Base-by-base conservation (phyloP, 2,329 filamentous ascomycete genomes). In the Fusarium redolens region DNA sequence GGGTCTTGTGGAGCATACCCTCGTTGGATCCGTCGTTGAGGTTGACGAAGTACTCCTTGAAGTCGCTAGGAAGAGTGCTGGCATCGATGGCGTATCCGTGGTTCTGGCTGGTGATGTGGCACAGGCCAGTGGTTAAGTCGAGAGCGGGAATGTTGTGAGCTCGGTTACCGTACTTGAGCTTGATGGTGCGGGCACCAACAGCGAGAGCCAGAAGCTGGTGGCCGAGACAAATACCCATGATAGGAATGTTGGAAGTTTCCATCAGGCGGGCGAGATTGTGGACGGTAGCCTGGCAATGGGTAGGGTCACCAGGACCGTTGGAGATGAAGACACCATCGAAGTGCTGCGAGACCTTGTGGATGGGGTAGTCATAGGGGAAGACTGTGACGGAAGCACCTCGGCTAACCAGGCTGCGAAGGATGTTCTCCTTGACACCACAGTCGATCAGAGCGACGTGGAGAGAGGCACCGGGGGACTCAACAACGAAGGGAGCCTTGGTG, bases 391-490 rank as follows among this genome's bases (percentile, higher is more conserved):
- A 95, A 60, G 95, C 94, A 69, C 96, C 96, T 73, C 96, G 95
- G 84, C 90, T 92, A 80, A 98, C 95, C 68, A 99, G 88, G 82
- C 93, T 97, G 80, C 96, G 94, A 68, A 99, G 91, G 79, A 99
- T 99, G 87, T 99, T 99, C 90, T 99, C 96, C 90, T 99, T 99
- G 77, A 98, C 96, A 87, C 96, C 96, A 80, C 96, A 99, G 85
- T 99, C 96, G 81, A 99, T 92, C 76, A 99, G 89, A 66, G 96
- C 96, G 77, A 99, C 91, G 85, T 99, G 96, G 82, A 94, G 92
- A 79, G 92, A 91, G 72, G 96, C 94, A 75, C 92, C 90, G 37
- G 91, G 90, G 57, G 95, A 95, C 82, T 93, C 92, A 74, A 98
- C 93, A 79, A 98, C 94, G 87, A 98, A 99, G 45, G 96, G 96